Evolutionary conservation across 495 filamentous ascomycete species (phyloP).

Genomic region (Podospora didyma): DNA sequence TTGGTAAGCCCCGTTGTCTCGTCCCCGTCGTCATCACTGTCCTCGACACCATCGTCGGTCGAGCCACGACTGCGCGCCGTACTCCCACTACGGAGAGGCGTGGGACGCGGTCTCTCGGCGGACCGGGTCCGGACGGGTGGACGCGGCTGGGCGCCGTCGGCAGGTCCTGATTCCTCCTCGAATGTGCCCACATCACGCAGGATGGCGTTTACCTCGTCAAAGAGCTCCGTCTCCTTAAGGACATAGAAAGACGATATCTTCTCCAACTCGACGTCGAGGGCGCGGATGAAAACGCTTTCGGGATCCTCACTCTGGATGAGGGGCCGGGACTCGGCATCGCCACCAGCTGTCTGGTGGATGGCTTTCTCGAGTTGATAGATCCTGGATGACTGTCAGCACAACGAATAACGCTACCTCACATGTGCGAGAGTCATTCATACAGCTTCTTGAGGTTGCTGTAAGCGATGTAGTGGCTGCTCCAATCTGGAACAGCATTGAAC

Average conservation of each 20-base stretch:
- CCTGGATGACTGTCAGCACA: conserved; percentile 39
- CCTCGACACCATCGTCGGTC: conserved; percentile 45
- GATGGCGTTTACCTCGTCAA: conserved; percentile 72
- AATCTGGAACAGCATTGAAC: conserved; percentile 98
- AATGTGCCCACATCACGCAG: conserved; percentile 71
- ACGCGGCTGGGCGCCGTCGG: conserved; percentile 42
- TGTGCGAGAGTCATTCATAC: conserved; percentile 49
- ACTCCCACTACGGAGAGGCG: conserved; percentile 15
- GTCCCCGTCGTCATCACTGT: conserved; percentile 67
- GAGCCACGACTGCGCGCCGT: conserved; percentile 41
- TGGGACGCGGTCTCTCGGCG: background rate
- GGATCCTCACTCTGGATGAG: conserved; percentile 69
- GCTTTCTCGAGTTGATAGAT: conserved; percentile 92
- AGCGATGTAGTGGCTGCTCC: conserved; percentile 95
- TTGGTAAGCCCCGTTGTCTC: conserved; percentile 53
- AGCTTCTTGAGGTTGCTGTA: conserved; percentile 99
- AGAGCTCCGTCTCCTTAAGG: conserved; percentile 80
- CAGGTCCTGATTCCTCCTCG: conserved; percentile 57
- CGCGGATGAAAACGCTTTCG: conserved; percentile 71
- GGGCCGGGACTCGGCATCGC: conserved; percentile 80
- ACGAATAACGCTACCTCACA: background rate
- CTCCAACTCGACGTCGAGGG: conserved; percentile 85
- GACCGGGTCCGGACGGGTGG: conserved; percentile 7
- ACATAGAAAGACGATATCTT: conserved; percentile 90
- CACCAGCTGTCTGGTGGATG: conserved; percentile 47